Percentiles rank a stretch among this genome's conserved stretches.
phyloP scores from a whole-genome alignment of 139 green algal species.

The Trebouxia sp. region DNA sequence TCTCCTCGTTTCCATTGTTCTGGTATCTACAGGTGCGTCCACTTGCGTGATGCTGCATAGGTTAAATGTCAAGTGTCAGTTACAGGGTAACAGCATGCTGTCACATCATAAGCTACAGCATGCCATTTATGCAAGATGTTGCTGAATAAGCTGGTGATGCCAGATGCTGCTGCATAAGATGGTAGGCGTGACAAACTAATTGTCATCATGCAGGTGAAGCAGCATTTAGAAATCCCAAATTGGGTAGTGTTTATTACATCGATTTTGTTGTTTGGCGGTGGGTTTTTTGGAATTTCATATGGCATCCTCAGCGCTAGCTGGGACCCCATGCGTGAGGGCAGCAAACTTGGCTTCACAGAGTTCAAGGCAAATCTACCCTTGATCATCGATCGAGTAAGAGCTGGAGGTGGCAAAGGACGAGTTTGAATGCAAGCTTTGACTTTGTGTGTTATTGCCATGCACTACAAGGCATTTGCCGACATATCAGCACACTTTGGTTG shows the following conservation, averaged over 20 bases:
- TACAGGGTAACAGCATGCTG: not conserved
- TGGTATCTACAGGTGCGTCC: slow-evolving; percentile 66
- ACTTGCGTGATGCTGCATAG: not conserved
- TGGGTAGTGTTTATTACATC: slow-evolving; percentile 66
- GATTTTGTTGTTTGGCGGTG: slow-evolving; percentile 71
- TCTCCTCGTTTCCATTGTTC: slow-evolving; percentile 69
- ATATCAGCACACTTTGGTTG: no score
- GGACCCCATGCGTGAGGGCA: slow-evolving; percentile 65
- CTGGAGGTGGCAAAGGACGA: slow-evolving; percentile 20
- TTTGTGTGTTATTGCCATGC: no score
- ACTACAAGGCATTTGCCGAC: no score
- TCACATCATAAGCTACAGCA: no score
- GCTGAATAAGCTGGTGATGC: not conserved
- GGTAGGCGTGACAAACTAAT: not conserved
- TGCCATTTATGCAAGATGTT: not conserved
- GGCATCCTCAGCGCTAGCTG: slow-evolving; percentile 72
- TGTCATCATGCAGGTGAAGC: slow-evolving; percentile 48
- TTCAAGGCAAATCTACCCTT: slow-evolving; percentile 62
- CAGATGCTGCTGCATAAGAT: not conserved
- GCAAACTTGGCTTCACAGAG: slow-evolving; percentile 52
- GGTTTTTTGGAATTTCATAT: slow-evolving; percentile 76
- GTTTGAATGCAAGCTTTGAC: no score
- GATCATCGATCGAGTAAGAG: slow-evolving; percentile 41
- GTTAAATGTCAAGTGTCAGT: not conserved
- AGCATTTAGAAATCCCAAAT: slow-evolving; percentile 64